A percentile compares a stretch with the other conserved stretches of the same genome.
These are phyloP conservation scores for Polyplosphaeria fusca DNA, from an alignment of 495 filamentous ascomycete genomes.

Conservation along the genomic window DNA sequence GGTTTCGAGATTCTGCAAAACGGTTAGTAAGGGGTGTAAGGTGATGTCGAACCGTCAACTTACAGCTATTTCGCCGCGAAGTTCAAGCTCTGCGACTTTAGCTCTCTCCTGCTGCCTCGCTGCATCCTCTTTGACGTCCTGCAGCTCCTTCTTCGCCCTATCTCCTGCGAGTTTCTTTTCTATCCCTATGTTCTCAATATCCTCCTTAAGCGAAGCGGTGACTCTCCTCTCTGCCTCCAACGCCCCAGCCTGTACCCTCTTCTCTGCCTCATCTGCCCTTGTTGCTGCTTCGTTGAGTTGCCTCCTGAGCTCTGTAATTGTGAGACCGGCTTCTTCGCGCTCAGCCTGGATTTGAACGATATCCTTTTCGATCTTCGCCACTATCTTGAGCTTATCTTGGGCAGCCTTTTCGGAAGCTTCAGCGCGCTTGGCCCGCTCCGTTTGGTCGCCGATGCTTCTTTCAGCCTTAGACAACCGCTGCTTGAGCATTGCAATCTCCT, in stretches of 20 bases:
- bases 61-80: slow-evolving; percentile 73
- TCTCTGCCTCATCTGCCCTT: slow-evolving; percentile 65
- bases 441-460: slow-evolving; percentile 55
- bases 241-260: slow-evolving; percentile 62
- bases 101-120: slow-evolving; percentile 73
- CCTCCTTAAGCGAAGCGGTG: slow-evolving; percentile 66
- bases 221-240: slow-evolving; percentile 66
- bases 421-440: slow-evolving; percentile 59
- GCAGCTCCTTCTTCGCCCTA: slow-evolving; percentile 64
- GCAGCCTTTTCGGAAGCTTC: slow-evolving; percentile 44
- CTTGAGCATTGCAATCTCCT: slow-evolving; percentile 57
- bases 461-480: slow-evolving; percentile 65
- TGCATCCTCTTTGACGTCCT: slow-evolving; percentile 65
- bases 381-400: slow-evolving; percentile 59
- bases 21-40: slow-evolving; percentile 9
- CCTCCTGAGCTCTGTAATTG: slow-evolving; percentile 65
- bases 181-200: slow-evolving; percentile 65
- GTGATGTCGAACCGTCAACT: slow-evolving; percentile 5
- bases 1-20: slow-evolving; percentile 68
- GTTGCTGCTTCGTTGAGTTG: slow-evolving; percentile 67
- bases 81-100: slow-evolving; percentile 67
- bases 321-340: slow-evolving; percentile 59
- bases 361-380: slow-evolving; percentile 68
- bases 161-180: slow-evolving; percentile 75
- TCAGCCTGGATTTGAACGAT: slow-evolving; percentile 65